These are phyloP conservation scores for Mycogone perniciosa DNA, from an alignment of 2,329 filamentous ascomycete genomes.

Conservation along the genomic window DNA sequence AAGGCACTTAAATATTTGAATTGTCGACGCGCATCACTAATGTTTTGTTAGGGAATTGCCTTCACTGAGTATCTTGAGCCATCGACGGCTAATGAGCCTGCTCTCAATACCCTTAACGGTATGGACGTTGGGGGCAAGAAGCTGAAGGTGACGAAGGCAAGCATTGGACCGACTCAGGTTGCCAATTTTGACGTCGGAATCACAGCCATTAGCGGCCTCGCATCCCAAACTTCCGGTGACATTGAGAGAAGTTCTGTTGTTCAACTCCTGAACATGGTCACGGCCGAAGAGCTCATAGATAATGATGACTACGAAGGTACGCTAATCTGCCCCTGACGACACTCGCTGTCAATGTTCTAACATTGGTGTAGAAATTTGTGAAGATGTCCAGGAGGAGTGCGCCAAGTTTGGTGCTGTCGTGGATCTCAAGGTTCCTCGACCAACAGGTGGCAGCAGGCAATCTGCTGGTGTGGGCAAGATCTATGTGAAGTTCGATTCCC, in stretches of 20 bases:
- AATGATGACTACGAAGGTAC: constrained; percentile 89
- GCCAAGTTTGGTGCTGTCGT: constrained; percentile 79
- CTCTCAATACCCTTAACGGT: constrained; percentile 83
- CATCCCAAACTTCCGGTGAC: constrained; percentile 75
- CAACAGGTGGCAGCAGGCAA: constrained; percentile 73
- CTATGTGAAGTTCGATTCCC: constrained; percentile 83
- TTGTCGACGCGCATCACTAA: constrained; percentile 22
- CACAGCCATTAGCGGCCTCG: constrained; percentile 95
- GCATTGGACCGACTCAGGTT: constrained; percentile 89
- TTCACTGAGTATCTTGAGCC: constrained; percentile 93
- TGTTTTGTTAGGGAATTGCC: constrained; percentile 66
- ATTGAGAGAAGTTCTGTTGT: constrained; percentile 77
- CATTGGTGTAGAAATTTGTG: constrained; percentile 71
- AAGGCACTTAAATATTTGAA: constrained; percentile 29
- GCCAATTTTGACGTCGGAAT: constrained; percentile 90
- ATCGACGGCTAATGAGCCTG: constrained; percentile 63
- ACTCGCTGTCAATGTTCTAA: constrained; percentile 27
- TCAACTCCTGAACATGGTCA: constrained; percentile 97
- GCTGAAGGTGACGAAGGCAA: constrained; percentile 81
- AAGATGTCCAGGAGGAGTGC: constrained; percentile 91
- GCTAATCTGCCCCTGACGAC: neutral
- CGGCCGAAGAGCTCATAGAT: constrained; percentile 87
- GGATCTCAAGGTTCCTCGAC: constrained; percentile 89
- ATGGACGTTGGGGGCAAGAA: constrained; percentile 88
- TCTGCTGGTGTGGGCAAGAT: constrained; percentile 94